Evolutionary conservation across 768 basidiomycete species (phyloP), one percentile per base, ranked within the genome.

Genomic region (Gloeostereum incarnatum): DNA sequence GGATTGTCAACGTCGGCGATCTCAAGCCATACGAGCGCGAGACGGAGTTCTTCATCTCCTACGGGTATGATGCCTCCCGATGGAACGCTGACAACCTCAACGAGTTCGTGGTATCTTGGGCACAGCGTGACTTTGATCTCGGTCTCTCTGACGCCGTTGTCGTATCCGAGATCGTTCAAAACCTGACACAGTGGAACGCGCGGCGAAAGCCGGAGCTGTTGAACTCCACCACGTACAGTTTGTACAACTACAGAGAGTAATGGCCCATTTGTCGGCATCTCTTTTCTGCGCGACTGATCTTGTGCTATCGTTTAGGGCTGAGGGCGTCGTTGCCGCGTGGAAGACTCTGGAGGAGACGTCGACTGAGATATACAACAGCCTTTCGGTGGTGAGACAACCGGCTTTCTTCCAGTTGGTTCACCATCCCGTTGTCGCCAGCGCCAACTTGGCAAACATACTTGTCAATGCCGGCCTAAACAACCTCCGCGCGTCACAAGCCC

Each of bases 1-100:
- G 80, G 79, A 69, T 86, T 30, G 55, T 86, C 39, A 86, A 84
- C 51, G 81, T 86, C 39, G 83, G 83, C 11, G 81, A 84, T 46
- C 57, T 86, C 36, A 84, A 84, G 52, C 81, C 80, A 2, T 78
- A 78, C 44, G 83, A 86, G 47, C 71, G 79, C 36, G 72, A 78
- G 36, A 77, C 65, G 20, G 80, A 83, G 46, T 81, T 78, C 54
- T 84, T 80, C 66, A 57, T 85, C 46, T 63, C 58, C 13, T 70
- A 71, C 31, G 81, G 71, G 2, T 84, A 73, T 67, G 69, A 86
- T 46, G 54, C 72, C 0, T 61, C 74, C 0, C 53, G 63, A 10
- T 85, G 75, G 72, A 66, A 62, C 11, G 63, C 59, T 5, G 60
- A 68, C 43, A 80, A 79, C 49, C 49, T 78, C 31, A 53, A 70